Conservation (phyloP, 345 rosid genomes). For the Moricandia arvensis region DNA sequence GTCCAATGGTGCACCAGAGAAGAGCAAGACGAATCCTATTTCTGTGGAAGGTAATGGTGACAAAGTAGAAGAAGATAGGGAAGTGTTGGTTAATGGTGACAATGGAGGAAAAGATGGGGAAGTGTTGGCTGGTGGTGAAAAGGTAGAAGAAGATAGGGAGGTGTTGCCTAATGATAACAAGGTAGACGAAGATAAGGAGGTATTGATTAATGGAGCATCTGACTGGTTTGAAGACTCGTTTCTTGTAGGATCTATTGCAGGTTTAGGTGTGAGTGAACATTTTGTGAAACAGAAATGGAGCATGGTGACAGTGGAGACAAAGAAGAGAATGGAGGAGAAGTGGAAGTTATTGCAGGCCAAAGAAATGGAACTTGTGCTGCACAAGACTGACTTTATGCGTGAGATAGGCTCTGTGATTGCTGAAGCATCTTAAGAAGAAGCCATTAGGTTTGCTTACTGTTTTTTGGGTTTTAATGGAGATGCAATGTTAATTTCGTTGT, state of each 20-base stretch:
- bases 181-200: not conserved
- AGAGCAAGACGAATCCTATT: not conserved
- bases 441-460: not conserved
- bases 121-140: not conserved
- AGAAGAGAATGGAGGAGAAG: conserved; percentile 4
- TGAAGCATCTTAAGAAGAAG: conserved; percentile 5
- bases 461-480: not conserved
- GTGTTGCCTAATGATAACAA: not conserved
- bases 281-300: conserved; percentile 9
- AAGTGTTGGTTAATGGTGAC: not conserved
- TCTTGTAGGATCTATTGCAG: not conserved
- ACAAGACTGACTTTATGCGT: not conserved
- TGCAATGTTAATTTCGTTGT: not conserved
- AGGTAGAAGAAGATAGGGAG: not conserved
- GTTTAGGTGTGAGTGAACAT: not conserved
- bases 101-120: not conserved
- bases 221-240: conserved; percentile 14
- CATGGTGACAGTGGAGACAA: not conserved
- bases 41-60: not conserved
- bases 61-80: not conserved
- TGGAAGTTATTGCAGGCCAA: not conserved
- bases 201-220: not conserved
- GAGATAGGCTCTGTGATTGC: not conserved
- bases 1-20: not conserved
- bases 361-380: not conserved